Evolutionary conservation across 257 asterid species (phyloP).

Genomic region (Solanum bulbocastanum): DNA sequence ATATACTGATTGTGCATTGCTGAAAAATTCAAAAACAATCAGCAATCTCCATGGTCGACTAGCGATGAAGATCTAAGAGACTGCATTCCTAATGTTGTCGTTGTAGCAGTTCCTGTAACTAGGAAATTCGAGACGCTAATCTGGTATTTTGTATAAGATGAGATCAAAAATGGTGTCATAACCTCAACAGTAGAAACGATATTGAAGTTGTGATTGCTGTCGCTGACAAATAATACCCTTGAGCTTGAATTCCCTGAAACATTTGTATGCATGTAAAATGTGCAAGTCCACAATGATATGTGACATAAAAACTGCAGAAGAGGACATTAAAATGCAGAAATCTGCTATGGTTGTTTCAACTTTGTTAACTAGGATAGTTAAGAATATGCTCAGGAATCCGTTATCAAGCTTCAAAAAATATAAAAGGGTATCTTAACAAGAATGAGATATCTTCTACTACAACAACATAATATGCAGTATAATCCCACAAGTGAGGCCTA

Average conservation of each 20-base stretch:
- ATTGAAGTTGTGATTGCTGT: slow-evolving; percentile 28
- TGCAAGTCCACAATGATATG: background rate
- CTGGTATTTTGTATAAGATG: background rate
- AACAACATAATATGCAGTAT: background rate
- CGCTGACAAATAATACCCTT: slow-evolving; percentile 20
- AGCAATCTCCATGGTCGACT: slow-evolving; percentile 2
- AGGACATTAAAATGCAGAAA: background rate
- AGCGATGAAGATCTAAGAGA: background rate
- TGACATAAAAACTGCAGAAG: background rate
- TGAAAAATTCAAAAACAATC: slow-evolving; percentile 8
- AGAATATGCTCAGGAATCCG: background rate
- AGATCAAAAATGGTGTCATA: slow-evolving; percentile 6
- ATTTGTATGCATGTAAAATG: background rate
- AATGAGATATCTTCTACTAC: background rate
- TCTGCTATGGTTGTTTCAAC: background rate
- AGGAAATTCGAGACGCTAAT: background rate
- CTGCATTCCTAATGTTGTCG: background rate
- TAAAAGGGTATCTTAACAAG: background rate
- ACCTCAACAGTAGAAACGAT: slow-evolving; percentile 29
- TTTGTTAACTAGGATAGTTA: background rate
- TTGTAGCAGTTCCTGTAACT: background rate
- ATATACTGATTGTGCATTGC: slow-evolving; percentile 8
- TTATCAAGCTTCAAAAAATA: background rate
- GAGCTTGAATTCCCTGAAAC: slow-evolving; percentile 47
- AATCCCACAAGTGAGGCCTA: background rate